Percentiles rank a stretch among this genome's conserved stretches.
Evolutionary conservation across 805 yeast genomes (phyloP).

Genomic region (Candida ulmi): DNA sequence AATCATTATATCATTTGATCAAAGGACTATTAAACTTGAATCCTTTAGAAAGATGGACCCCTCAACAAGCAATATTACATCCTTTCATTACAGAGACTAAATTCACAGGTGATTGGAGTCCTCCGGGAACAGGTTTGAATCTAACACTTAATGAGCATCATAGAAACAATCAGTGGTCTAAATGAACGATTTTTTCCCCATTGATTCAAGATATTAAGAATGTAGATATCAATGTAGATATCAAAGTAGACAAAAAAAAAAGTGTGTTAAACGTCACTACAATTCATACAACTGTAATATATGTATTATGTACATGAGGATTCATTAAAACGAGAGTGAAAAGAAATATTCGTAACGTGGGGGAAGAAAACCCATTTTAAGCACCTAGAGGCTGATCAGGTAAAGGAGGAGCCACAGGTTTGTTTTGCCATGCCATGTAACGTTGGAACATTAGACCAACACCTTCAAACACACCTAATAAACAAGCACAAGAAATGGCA

Average conservation of each 20-base stretch:
- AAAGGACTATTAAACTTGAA: constrained; percentile 73
- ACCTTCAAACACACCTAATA: constrained; percentile 96
- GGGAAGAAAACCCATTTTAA: background rate
- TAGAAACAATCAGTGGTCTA: constrained; percentile 12
- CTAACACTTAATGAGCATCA: background rate
- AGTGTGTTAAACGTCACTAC: too few species aligned
- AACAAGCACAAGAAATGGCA: constrained; percentile 96
- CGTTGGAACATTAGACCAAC: constrained; percentile 95
- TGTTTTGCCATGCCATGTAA: constrained; percentile 77
- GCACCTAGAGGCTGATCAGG: constrained; percentile 31
- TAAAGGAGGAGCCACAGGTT: constrained; percentile 58
- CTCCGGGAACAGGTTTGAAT: constrained; percentile 33
- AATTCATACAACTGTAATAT: too few species aligned
- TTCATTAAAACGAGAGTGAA: background rate
- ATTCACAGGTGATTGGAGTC: constrained; percentile 49
- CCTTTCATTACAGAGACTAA: constrained; percentile 74
- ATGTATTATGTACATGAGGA: background rate
- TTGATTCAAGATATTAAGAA: background rate
- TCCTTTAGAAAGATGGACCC: constrained; percentile 94
- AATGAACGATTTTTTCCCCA: constrained; percentile 2
- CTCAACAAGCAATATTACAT: constrained; percentile 89
- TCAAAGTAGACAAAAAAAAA: background rate
- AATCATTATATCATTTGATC: constrained; percentile 69
- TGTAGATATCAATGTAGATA: background rate
- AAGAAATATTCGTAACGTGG: background rate